Evolutionary conservation across 2,329 filamentous ascomycete species (phyloP), one percentile per base, ranked within the genome.

Genomic region (Ascochyta fabae): DNA sequence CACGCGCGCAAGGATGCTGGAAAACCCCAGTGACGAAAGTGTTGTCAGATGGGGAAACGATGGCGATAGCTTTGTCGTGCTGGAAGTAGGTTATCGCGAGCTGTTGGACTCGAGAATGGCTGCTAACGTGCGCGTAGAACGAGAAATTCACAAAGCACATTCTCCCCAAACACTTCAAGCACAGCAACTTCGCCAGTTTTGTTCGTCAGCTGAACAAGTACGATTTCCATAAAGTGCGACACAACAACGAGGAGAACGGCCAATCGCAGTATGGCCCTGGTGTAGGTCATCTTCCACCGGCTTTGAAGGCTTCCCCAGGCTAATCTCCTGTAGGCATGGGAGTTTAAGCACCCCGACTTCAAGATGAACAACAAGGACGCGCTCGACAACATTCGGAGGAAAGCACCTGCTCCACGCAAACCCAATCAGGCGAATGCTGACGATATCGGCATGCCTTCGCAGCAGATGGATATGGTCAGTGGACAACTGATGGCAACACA

Each of bases 131-230:
- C 13, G 34, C 39, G 44, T 75, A 97, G 94, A 96, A 96, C 76
- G 94, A 98, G 76, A 96, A 96, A 76, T 99, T 99, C 72, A 98
- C 95, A 22, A 96, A 97, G 75, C 90, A 91, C 35, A 96, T 99
- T 67, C 86, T 99, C 15, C 95, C 95, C 2, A 97, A 98, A 74
- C 92, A 98, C 71, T 99, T 99, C 83, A 99, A 99, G 78, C 95
- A 98, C 79, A 96, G 92, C 84, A 97, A 97, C 76, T 97, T 97
- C 80, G 93, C 93, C 29, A 96, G 92, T 77, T 97, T 97, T 73
- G 93, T 97, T 55, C 89, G 93, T 44, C 93, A 97, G 75, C 81
- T 97, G 55, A 97, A 97, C 81, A 97, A 97, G 75, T 97, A 96
- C 76, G 93, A 96, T 73, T 99, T 99, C 68, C 95, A 99, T 82